A percentile compares a stretch with the other conserved stretches of the same genome.
phyloP scores from a whole-genome alignment of 192 early-diverging fungal species.

The Lobulomyces angularis region DNA sequence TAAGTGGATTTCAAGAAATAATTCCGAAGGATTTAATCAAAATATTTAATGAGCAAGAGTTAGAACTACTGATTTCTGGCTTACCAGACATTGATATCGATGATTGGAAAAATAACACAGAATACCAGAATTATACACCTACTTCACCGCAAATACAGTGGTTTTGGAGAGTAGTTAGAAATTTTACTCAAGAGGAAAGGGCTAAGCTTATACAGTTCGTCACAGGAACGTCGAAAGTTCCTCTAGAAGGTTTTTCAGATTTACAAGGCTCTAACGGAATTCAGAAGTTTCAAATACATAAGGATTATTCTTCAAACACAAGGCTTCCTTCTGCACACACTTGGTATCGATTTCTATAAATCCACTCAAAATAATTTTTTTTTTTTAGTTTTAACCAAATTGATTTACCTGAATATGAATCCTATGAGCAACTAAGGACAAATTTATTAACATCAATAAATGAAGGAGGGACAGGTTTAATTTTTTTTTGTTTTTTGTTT shows the following conservation, averaged over 20 bases:
- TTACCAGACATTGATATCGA: slow-evolving; percentile 98
- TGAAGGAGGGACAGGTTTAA: slow-evolving; percentile 70
- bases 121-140: slow-evolving; percentile 81
- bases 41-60: slow-evolving; percentile 98
- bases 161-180: slow-evolving; percentile 97
- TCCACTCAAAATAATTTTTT: slow-evolving; percentile 3
- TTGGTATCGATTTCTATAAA: slow-evolving; percentile 46
- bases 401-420: slow-evolving; percentile 85
- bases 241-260: slow-evolving; percentile 85
- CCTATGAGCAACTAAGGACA: slow-evolving; percentile 73
- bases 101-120: slow-evolving; percentile 98
- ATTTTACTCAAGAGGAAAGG: slow-evolving; percentile 93
- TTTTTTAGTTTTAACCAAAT: slow-evolving; percentile 86
- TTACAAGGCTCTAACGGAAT: slow-evolving; percentile 87
- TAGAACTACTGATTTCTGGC: slow-evolving; percentile 95
- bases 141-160: slow-evolving; percentile 87
- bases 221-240: slow-evolving; percentile 95
- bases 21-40: slow-evolving; percentile 83
- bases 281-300: slow-evolving; percentile 99
- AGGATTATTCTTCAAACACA: slow-evolving; percentile 73
- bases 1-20: slow-evolving; percentile 89
- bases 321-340: slow-evolving; percentile 96
- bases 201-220: slow-evolving; percentile 96
- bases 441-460: slow-evolving; percentile 77
- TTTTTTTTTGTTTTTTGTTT: not conserved